Evolutionary conservation across 306 rosid species (phyloP), one percentile per base, ranked within the genome.

Genomic region (Rosa persica): DNA sequence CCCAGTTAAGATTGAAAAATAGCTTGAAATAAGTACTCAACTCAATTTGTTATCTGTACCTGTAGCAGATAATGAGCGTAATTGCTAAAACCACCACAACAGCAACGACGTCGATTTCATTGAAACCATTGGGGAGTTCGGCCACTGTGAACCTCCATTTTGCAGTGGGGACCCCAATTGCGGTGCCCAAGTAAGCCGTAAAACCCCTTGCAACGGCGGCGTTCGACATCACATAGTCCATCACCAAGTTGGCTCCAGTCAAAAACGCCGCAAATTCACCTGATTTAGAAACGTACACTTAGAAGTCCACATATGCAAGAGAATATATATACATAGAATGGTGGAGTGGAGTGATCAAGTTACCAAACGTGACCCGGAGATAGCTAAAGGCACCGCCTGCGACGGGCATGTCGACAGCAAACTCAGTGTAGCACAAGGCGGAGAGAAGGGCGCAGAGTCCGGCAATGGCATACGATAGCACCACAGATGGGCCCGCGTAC

Each of bases 351-450:
- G 34, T 30, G 34, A 30, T 30, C 34, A 3, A 30, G 27, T 61
- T 62, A 89, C 95, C 97, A 78, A 94, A 94, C 2, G 98, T 94
- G 80, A 92, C 89, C 39, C 98, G 97, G 48, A 94, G 97, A 83
- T 92, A 94, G 85, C 98, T 92, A 82, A 94, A 94, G 72, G 98
- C 98, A 5, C 98, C 98, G 42, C 98, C 97, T 47, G 98, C 97
- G 34, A 94, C 93, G 2, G 98, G 98, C 92, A 94, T 89, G 68
- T 92, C 91, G 62, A 94, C 98, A 34, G 98, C 98, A 76, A 92
- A 94, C 85, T 94, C 98, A 10, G 95, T 94, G 92, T 94, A 94
- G 82, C 98, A 94, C 82, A 94, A 92, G 69, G 98, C 95, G 36
- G 98, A 92, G 74, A 94, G 88, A 19, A 94, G 95, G 27, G 98